Evolutionary conservation across 179 eudicot genomes (phyloP), one percentile per base, ranked within the genome.

Genomic region (Carnegiea gigantea): DNA sequence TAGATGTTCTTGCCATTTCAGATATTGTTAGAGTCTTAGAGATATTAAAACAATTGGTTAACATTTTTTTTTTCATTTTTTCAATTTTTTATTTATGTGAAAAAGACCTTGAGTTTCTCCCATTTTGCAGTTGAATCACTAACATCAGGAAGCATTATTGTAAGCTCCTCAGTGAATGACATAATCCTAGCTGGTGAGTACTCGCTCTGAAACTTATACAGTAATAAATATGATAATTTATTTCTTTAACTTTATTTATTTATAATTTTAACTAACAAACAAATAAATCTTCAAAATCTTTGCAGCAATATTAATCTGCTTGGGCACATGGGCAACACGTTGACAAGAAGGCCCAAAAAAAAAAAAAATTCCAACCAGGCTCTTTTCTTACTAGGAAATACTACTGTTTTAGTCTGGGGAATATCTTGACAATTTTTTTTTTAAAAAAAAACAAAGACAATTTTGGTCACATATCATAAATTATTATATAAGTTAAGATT

Each of bases 71-170:
- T 40, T 28, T n/a, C n/a, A n/a, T 5, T 40, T 57, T 57, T 20
- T 57, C 59, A 53, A 9, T 18, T 3, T 57, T 24, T 65, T 14
- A 6, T 33, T 33, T 33, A 23, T 33, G 9, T 5, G 9, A n/a
- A 12, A 12, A 26, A 76, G 49, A 36, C 17, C 13, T n/a, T 20
- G 4, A 9, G 3, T 43, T 23, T 64, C 6, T 20, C 20, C 18
- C 36, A 5, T 30, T 57, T 38, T 76, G 64, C 83, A 85, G 87
- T 79, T 82, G 85, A 82, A 79, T 36, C 82, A 59, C 68, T 85
- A 81, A 78, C 82, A 76, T 76, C 87, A 4, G 71, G 75, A 76
- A 40, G 71, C 53, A 51, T 21, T n/a, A 17, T 30, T 26, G 60
- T 79, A 70, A 79, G 59, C 18, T 54, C 30, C 18, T 71, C 82